Evolutionary conservation across 129 eudicot species (phyloP).

Genomic region (Dittrichia graveolens): DNA sequence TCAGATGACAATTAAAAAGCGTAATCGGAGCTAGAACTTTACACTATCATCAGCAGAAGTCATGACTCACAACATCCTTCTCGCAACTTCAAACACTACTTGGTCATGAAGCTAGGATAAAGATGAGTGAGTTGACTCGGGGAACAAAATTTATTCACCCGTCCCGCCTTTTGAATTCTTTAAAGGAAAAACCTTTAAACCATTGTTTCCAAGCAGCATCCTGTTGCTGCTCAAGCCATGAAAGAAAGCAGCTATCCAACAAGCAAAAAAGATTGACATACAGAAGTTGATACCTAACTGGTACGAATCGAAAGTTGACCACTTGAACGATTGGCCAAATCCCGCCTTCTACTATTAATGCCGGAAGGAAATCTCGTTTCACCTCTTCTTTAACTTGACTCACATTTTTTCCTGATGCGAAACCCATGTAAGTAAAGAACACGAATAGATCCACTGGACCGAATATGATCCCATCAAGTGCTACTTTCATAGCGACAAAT

Average conservation of each 20-base stretch:
- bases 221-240: constrained; percentile 94
- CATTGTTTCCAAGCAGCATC: constrained; percentile 97
- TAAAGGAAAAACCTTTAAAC: constrained; percentile 48
- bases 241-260: constrained; percentile 70
- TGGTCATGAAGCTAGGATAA: neutral
- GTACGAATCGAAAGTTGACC: constrained; percentile 76
- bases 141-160: neutral
- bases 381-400: constrained; percentile 80
- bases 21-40: constrained; percentile 20
- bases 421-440: constrained; percentile 94
- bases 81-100: constrained; percentile 4
- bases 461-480: constrained; percentile 73
- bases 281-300: constrained; percentile 83
- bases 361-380: constrained; percentile 82
- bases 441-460: constrained; percentile 90
- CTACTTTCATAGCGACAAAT: constrained; percentile 86
- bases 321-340: constrained; percentile 86
- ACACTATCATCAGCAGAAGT: constrained; percentile 10
- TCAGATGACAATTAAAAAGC: constrained; percentile 5
- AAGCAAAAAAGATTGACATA: constrained; percentile 91
- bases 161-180: constrained; percentile 45
- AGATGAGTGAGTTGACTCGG: constrained; percentile 15
- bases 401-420: constrained; percentile 65
- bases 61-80: neutral
- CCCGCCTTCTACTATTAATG: constrained; percentile 77